These are phyloP conservation scores for Debaryomyces udenii DNA, from an alignment of 1,139 yeast species.

Conservation along the genomic window DNA sequence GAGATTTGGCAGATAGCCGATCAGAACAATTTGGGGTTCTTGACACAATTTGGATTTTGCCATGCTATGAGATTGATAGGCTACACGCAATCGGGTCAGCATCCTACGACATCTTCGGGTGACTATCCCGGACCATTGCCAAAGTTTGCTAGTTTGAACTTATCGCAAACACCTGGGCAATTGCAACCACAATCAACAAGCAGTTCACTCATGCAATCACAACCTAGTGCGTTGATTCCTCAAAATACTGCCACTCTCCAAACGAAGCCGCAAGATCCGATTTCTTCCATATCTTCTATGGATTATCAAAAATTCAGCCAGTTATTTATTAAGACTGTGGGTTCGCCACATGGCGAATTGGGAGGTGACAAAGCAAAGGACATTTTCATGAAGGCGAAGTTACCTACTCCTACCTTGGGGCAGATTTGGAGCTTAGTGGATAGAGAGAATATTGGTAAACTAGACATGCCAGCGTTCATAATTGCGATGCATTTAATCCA, in stretches of 20 bases:
- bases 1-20: constrained; percentile 96
- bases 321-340: constrained; percentile 76
- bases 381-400: constrained; percentile 84
- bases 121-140: constrained; percentile 64
- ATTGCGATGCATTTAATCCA: constrained; percentile 96
- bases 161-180: constrained; percentile 23
- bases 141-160: constrained; percentile 44
- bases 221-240: constrained; percentile 45
- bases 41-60: constrained; percentile 80
- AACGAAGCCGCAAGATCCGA: constrained; percentile 37
- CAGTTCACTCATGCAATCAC: constrained; percentile 50
- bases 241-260: constrained; percentile 34
- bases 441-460: constrained; percentile 68
- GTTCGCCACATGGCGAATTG: constrained; percentile 48
- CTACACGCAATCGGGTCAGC: constrained; percentile 77
- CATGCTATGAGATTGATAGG: constrained; percentile 89
- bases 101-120: constrained; percentile 52
- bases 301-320: constrained; percentile 75
- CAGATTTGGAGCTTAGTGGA: constrained; percentile 91
- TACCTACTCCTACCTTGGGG: constrained; percentile 75
- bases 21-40: constrained; percentile 78
- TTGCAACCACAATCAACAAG: constrained; percentile 43
- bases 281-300: constrained; percentile 64
- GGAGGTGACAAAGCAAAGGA: constrained; percentile 79
- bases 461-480: constrained; percentile 74